Evolutionary conservation across 306 rosid species (phyloP).

Genomic region (Erythrophleum fordii): DNA sequence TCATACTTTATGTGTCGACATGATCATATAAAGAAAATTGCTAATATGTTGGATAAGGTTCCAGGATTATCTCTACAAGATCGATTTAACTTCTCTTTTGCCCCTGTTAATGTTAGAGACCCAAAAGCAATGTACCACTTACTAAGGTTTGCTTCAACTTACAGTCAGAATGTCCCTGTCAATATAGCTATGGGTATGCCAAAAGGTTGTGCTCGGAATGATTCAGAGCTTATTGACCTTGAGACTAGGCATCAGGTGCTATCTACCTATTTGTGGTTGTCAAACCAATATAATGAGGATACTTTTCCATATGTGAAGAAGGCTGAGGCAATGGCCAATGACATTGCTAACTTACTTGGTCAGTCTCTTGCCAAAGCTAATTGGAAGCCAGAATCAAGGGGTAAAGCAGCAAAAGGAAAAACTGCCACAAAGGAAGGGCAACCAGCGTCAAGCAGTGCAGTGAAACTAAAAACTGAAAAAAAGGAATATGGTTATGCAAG

Average conservation of each 20-base stretch:
- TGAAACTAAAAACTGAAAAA: constrained; percentile 46
- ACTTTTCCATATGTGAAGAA: constrained; percentile 76
- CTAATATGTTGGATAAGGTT: constrained; percentile 88
- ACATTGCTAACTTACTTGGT: constrained; percentile 67
- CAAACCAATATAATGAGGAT: constrained; percentile 74
- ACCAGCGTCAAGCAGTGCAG: constrained; percentile 23
- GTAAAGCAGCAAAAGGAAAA: constrained; percentile 49
- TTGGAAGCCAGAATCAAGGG: constrained; percentile 87
- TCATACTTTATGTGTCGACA: constrained; percentile 80
- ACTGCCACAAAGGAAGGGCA: constrained; percentile 45
- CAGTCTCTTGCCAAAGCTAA: constrained; percentile 73
- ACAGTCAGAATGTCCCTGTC: constrained; percentile 74
- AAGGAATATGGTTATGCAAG: constrained; percentile 51
- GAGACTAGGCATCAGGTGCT: constrained; percentile 90
- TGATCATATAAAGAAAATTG: constrained; percentile 84
- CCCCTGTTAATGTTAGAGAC: constrained; percentile 90
- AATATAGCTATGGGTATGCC: constrained; percentile 89
- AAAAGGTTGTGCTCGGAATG: constrained; percentile 68
- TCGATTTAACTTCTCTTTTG: constrained; percentile 85
- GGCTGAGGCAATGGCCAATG: constrained; percentile 79
- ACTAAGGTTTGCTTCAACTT: constrained; percentile 70
- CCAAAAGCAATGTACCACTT: constrained; percentile 92
- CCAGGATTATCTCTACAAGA: constrained; percentile 75
- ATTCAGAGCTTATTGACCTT: constrained; percentile 85
- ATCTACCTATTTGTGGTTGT: constrained; percentile 87